Base-by-base conservation (phyloP, 176 grass and related monocot genomes). In the Rhynchospora tenuis region DNA sequence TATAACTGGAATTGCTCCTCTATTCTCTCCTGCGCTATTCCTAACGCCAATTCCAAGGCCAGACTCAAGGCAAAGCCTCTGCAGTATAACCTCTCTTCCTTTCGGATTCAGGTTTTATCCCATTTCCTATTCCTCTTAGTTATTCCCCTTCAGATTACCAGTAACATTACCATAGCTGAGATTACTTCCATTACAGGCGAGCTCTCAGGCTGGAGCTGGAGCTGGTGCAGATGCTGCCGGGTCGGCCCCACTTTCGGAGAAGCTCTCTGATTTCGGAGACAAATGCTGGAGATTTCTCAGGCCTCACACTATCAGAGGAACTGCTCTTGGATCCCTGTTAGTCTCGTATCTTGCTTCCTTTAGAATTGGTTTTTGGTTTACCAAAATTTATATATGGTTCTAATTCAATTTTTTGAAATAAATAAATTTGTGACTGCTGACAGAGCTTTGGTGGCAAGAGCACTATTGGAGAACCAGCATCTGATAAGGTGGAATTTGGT, bases 301-400 rank as follows among this genome's bases (percentile, higher is more conserved):
- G 80, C 95, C 95, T 69, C 95, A 98, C 78, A 98, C 95, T 42
- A 98, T 98, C 80, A 86, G 96, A 6, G 96, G 96, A 79, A 98
- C 96, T 87, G 86, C 91, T 90, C 73, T 98, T 83, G 96, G 96
- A 86, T 98, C 96, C 82, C 78, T 92, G 91, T 97, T 81, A 89
- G 59, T 47, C 79, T 7, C 44, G 72, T 11, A 57, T 28, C 81
- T 87, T 13, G 0, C 55, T 52, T 64, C 78, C 59, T 23, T 60
- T 29, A 23, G n/a, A n/a, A n/a, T n/a, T 75, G 33, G 33, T 24
- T 85, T 55, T 90, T 2, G 62, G 38, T 29, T 59, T 20, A 38
- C 33, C 44, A 85, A 73, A 87, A 61, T 9, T 79, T 48, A 12
- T 71, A 55, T 15, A 14, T 5, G 24, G 6, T 67, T 68, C 64